Conservation (phyloP, 2,329 filamentous ascomycete species). For the Penicillium capsulatum region DNA sequence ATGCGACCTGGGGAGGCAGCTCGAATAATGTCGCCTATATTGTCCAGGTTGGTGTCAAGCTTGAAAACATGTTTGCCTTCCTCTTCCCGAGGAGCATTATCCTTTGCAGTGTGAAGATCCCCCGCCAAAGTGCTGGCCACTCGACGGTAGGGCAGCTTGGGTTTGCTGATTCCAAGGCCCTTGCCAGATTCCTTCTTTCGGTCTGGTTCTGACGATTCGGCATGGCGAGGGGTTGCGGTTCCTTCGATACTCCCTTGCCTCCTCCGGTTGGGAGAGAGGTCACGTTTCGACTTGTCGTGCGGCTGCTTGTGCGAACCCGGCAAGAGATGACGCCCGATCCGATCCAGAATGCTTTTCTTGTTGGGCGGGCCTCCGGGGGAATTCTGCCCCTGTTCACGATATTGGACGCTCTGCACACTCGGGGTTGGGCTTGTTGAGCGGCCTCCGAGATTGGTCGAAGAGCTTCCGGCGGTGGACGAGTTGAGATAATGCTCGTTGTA, state of each 20-base stretch:
- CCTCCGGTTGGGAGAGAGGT: conserved; percentile 30
- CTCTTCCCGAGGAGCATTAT: conserved; percentile 47
- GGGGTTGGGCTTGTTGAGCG: conserved; percentile 79
- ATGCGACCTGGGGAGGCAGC: conserved; percentile 67
- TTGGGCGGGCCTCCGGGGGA: conserved; percentile 37
- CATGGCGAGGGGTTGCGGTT: conserved; percentile 18
- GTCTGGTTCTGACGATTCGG: conserved; percentile 33
- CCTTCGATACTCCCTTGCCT: conserved; percentile 39
- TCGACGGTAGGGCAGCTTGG: conserved; percentile 34
- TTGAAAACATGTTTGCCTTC: conserved; percentile 58
- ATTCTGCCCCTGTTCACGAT: conserved; percentile 43
- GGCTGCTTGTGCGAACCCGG: conserved; percentile 27
- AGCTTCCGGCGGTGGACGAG: conserved; percentile 49
- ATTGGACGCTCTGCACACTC: conserved; percentile 62
- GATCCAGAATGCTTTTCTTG: conserved; percentile 51
- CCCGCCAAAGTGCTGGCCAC: conserved; percentile 26
- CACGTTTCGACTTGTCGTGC: conserved; percentile 27
- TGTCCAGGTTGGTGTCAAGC: conserved; percentile 80
- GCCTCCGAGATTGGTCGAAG: conserved; percentile 48
- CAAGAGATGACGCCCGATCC: conserved; percentile 48
- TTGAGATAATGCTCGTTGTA: conserved; percentile 48
- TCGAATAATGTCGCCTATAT: conserved; percentile 84
- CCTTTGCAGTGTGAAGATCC: conserved; percentile 23
- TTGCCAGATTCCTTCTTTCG: conserved; percentile 38
- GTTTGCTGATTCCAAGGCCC: conserved; percentile 29